Base-by-base conservation (phyloP, 2,329 filamentous ascomycete genomes). In the Talaromyces sp. region DNA sequence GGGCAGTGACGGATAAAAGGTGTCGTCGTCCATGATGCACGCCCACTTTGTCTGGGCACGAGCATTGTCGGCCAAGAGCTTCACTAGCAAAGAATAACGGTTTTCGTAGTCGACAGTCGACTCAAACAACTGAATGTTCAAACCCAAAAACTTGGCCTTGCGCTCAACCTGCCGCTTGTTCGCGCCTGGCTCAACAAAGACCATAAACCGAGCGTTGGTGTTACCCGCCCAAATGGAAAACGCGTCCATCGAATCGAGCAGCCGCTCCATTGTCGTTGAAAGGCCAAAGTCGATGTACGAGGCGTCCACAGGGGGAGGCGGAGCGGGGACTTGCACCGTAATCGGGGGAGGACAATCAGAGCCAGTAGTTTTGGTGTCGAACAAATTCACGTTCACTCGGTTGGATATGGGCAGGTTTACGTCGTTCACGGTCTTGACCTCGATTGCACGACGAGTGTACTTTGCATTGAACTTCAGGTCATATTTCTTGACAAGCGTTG, bases 11-110 rank as follows among this genome's bases (percentile, higher is more conserved):
- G 81, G 79, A 69, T 86, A 86, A 69, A 87, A 87, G 1, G 85
- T 87, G 65, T 87, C 85, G 66, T 87, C 85, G 66, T 87, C 84
- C 41, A 87, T 78, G 54, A 87, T 75, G 52, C 79, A 80, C 14
- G 80, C 77, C 84, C 85, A 87, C 32, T 75, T 73, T 0, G 83
- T 84, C 14, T 75, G 66, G 0, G 77, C 69, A 10, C 72, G 77
- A 32, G 75, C 69, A 55, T 79, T 73, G 26, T 75, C 68, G 26
- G 83, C 70, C 62, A 86, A 76, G 41, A 81, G 75, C 29, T 78
- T 74, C 9, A 86, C 70, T 12, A 86, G 76, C 12, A 81, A 77
- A 67, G 86, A 86, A 67, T 86, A 84, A 43, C 83, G 82, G 62
- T 84, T 68, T 46, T 75, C 69, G 58, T 76, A 77, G 60, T 75